Base-by-base conservation (phyloP, 441 rosid species). In the Corymbia calophylla region DNA sequence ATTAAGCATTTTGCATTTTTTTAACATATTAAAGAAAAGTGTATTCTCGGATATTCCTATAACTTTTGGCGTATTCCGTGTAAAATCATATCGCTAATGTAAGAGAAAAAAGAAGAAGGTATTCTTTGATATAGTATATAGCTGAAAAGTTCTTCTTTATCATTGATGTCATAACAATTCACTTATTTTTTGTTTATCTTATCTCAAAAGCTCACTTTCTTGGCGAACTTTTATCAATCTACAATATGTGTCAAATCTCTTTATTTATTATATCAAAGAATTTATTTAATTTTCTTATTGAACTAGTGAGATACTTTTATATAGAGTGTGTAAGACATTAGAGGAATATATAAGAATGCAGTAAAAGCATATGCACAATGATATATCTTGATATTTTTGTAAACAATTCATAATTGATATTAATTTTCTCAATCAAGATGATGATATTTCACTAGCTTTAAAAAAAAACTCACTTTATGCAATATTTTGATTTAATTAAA, bases 51-150 rank as follows among this genome's bases (percentile, higher is more conserved):
- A 23, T 56, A 9, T 56, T 56, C 10, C 13, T 58, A 5, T 58
- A 25, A 58, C n/a, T 0, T 58, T 58, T 25, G 4, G 4, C 0
- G 1, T 0, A 25, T 7, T 58, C 64, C 10, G 10, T 58, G n/a
- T 58, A 58, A 58, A 58, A 58, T 58, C 64, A 58, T 58, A 0
- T 25, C 6, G 0, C n/a, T 58, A 58, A 58, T 58, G n/a, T 4
- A 4, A 25, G 64, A n/a, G n/a, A 6, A 12, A 1, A 25, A 56
- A 12, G 0, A 5, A 56, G 23, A 58, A 23, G 0, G 29, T 14
- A 10, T 10, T 58, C 7, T 58, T 58, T 25, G 64, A 58, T 58
- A 58, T 58, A 25, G 0, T 58, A 3, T 58, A 9, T 23, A 9
- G 0, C 7, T 58, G 7, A 58, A 58, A 58, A 58, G 29, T 58